These are phyloP conservation scores for Thielaviopsis populi DNA, from an alignment of 2,329 filamentous ascomycete genomes.

Conservation along the genomic window DNA sequence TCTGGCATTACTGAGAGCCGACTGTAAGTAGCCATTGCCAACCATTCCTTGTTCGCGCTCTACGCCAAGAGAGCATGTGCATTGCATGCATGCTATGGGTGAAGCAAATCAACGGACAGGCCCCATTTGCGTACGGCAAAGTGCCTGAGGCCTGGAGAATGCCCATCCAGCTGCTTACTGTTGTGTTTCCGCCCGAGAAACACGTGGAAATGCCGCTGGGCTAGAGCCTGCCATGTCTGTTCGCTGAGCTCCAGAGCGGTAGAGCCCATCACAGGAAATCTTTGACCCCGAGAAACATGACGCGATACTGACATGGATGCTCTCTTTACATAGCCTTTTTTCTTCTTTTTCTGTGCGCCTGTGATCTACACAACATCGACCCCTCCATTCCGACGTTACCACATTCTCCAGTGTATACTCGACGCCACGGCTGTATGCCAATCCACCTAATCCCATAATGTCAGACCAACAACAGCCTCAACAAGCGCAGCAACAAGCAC, in stretches of 20 bases:
- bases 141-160: neutral
- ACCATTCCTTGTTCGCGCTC: neutral
- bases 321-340: neutral
- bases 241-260: neutral
- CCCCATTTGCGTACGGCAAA: neutral
- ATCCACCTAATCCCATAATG: neutral
- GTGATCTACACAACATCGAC: neutral
- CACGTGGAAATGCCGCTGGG: neutral
- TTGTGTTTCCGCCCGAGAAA: neutral
- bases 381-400: neutral
- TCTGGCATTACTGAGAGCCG: neutral
- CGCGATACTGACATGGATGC: neutral
- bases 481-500: slow-evolving; percentile 19
- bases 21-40: neutral
- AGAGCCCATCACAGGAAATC: neutral
- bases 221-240: neutral
- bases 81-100: neutral
- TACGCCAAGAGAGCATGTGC: neutral
- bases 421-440: neutral
- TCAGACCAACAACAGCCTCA: slow-evolving; percentile 31
- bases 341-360: neutral
- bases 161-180: neutral
- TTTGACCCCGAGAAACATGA: neutral
- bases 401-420: neutral
- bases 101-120: neutral